These are phyloP conservation scores for Apophysomyces sp. DNA, from an alignment of 371 early-diverging fungal species.

Conservation along the genomic window DNA sequence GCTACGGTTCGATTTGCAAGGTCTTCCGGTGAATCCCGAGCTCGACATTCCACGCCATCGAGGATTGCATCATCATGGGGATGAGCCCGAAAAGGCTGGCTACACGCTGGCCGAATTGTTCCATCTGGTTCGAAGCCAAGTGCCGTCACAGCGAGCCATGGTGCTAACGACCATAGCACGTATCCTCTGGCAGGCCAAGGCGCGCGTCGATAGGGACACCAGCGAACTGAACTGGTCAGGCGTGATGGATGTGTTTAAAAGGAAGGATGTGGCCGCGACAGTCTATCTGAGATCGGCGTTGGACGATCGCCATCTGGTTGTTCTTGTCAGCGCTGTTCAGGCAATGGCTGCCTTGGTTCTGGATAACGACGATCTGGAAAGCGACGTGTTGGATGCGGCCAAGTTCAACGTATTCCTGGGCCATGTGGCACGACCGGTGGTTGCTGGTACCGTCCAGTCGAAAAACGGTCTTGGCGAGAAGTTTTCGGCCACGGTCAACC, in stretches of 20 bases:
- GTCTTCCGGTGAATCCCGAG: conserved; percentile 56
- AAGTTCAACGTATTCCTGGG: conserved; percentile 29
- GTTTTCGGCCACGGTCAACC: conserved; percentile 12
- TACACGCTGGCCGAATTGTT: conserved; percentile 86
- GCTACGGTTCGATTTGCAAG: conserved; percentile 79
- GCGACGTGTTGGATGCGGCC: conserved; percentile 14
- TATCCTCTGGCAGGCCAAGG: conserved; percentile 58
- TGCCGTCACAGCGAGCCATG: conserved; percentile 80
- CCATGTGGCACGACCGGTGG: conserved; percentile 9
- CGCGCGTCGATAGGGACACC: conserved; percentile 8
- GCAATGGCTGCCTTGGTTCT: conserved; percentile 46
- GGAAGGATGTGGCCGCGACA: conserved; percentile 36
- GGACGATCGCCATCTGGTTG: conserved; percentile 66
- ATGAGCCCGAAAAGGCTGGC: conserved; percentile 80
- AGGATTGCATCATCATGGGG: conserved; percentile 90
- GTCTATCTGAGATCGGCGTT: conserved; percentile 62
- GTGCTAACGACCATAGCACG: conserved; percentile 63
- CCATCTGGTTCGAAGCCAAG: conserved; percentile 77
- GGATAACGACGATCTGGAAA: conserved; percentile 20
- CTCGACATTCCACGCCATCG: conserved; percentile 56
- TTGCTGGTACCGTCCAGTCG: conserved; percentile 13
- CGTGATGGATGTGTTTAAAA: conserved; percentile 34
- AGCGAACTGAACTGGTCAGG: conserved; percentile 15
- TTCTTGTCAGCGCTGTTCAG: conserved; percentile 51
- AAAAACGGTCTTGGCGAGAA: conserved; percentile 14